A percentile compares a stretch with the other conserved stretches of the same genome.
Evolutionary conservation across 1,284 basidiomycete species (phyloP).

Genomic region (Schizophyllum commune): DNA sequence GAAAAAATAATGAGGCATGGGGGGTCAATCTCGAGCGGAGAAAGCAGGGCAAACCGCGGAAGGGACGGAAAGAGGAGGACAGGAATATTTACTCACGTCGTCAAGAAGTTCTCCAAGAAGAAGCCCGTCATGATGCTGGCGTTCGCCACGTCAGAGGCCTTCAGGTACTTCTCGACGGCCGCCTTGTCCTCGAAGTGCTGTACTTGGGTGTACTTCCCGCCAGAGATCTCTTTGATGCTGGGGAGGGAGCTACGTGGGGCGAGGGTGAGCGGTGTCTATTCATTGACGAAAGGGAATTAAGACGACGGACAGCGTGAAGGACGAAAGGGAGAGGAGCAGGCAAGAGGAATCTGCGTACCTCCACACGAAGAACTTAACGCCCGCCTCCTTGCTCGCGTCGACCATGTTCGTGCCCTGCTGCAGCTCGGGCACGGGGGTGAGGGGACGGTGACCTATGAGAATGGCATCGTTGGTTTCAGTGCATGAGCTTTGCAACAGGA

Average conservation of each 20-base stretch:
- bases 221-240: slow-evolving; percentile 2
- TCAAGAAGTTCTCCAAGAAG: slow-evolving; percentile 23
- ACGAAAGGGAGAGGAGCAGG: neutral
- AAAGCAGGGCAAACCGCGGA: too few species aligned
- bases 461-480: neutral
- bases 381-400: slow-evolving; percentile 23
- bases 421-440: slow-evolving; percentile 15
- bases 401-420: slow-evolving; percentile 30
- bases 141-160: slow-evolving; percentile 15
- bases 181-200: slow-evolving; percentile 18
- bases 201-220: slow-evolving; percentile 3
- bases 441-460: slow-evolving; percentile 14
- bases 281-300: neutral
- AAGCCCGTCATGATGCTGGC: slow-evolving; percentile 20
- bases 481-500: neutral
- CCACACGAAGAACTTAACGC: slow-evolving; percentile 23
- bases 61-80: too few species aligned
- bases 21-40: neutral
- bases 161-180: slow-evolving; percentile 20
- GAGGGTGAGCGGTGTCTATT: neutral
- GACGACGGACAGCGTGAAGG: too few species aligned
- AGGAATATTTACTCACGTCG: slow-evolving; percentile 9
- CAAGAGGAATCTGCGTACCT: slow-evolving; percentile 12
- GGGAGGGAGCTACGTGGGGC: slow-evolving; percentile 1
- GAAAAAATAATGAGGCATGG: too few species aligned